Base-by-base conservation (phyloP, 495 filamentous ascomycete genomes). In the Penicillium argentinense region DNA sequence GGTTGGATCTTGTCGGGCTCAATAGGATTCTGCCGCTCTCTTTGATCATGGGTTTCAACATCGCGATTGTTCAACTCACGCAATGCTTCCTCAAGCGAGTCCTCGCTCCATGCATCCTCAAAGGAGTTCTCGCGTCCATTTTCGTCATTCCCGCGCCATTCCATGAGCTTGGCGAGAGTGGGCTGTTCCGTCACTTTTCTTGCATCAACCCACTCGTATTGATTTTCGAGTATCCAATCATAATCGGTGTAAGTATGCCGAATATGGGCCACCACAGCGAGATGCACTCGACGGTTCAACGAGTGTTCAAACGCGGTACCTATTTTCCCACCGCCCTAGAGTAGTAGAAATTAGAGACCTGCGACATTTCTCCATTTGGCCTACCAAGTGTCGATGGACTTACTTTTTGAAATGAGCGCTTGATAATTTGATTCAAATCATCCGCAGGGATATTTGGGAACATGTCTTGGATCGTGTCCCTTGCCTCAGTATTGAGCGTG, bases 111-210 rank as follows among this genome's bases (percentile, higher is more conserved):
- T 44, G 88, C 85, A 59, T 93, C 87, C 53, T 91, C 86, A 7
- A 91, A 74, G n/a, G n/a, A n/a, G 51, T 86, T 83, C 41, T 82
- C 80, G 49, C 81, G 81, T 33, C 85, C 85, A 27, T 81, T 86
- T 55, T 91, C 86, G 59, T 89, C 87, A 54, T 92, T 88, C 37
- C 88, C 89, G 60, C 89, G 84, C 91, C 91, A 96, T 74, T 88
- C 83, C 57, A 88, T 79, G 42, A 96, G 71, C 56, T 84, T 78
- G 42, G 84, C 79, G 22, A 92, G 69, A 39, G 83, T 89, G 11
- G 81, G 66, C 33, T 82, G 76, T 56, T 92, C 86, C 27, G 93
- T 86, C 29, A 70, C 63, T 45, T 74, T 78, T 45, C 91, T 77
- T 18, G 90, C 89, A n/a, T n/a, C n/a, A n/a, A n/a, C n/a, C n/a